Conservation (phyloP, 1,284 basidiomycete genomes). For the Filobasidium uniguttulatum region DNA sequence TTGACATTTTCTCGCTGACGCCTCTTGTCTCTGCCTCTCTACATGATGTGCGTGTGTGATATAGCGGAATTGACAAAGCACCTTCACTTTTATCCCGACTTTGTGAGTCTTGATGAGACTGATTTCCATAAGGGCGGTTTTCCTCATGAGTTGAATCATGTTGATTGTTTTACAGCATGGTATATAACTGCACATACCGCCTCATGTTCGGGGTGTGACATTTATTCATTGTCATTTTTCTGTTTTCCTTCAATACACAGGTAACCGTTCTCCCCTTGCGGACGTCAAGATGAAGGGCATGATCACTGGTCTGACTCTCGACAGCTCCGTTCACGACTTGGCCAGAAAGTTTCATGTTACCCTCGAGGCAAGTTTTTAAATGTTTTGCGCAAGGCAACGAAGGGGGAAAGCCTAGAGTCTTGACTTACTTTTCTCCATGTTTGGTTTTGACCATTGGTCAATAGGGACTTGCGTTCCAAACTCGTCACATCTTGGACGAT, state of each 20-base stretch:
- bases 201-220: too few species aligned
- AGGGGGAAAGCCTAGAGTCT: background rate
- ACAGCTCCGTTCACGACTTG: conserved; percentile 63
- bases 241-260: conserved; percentile 35
- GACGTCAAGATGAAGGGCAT: conserved; percentile 87
- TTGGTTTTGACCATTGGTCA: too few species aligned
- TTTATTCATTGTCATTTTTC: background rate
- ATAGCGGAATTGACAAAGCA: conserved; percentile 70
- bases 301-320: conserved; percentile 72
- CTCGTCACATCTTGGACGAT: conserved; percentile 81
- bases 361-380: conserved; percentile 46
- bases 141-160: background rate
- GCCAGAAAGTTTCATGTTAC: conserved; percentile 83
- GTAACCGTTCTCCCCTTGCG: conserved; percentile 90
- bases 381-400: background rate
- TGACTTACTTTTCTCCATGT: background rate
- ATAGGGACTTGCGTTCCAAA: conserved; percentile 83
- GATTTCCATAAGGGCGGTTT: background rate
- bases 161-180: conserved; percentile 12
- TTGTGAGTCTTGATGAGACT: conserved; percentile 38
- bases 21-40: background rate
- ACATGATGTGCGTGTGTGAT: conserved; percentile 2
- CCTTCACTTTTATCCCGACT: conserved; percentile 86
- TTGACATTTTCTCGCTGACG: too few species aligned
- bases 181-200: too few species aligned